These are phyloP conservation scores for Elaeis guineensis DNA, from an alignment of 176 grass and related monocot species.

Conservation along the genomic window DNA sequence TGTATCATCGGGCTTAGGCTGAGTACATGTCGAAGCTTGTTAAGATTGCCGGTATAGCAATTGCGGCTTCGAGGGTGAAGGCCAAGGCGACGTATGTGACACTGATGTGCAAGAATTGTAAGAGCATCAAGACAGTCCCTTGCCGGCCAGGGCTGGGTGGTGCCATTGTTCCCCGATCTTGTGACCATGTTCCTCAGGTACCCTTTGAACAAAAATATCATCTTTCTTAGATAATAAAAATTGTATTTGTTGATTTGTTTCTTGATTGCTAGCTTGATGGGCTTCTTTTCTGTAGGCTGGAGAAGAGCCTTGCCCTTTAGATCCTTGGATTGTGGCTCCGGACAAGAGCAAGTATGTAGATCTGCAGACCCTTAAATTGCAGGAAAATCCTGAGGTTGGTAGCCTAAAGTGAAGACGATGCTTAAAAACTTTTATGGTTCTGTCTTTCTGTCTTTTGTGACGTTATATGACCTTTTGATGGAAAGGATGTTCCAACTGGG, in stretches of 20 bases:
- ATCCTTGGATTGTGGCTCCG: constrained; percentile 92
- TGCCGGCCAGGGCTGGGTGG: constrained; percentile 88
- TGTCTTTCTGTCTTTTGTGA: background rate
- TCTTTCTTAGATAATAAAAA: background rate
- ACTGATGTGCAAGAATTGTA: constrained; percentile 90
- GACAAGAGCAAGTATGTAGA: constrained; percentile 99
- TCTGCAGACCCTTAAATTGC: constrained; percentile 87
- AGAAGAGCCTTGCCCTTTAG: constrained; percentile 85
- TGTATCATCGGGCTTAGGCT: constrained; percentile 16
- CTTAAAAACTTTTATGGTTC: background rate
- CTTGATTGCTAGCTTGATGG: background rate
- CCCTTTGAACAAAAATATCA: background rate
- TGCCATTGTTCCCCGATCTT: constrained; percentile 75
- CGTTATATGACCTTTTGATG: constrained; percentile 7
- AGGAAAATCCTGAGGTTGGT: constrained; percentile 95
- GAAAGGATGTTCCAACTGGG: constrained; percentile 92
- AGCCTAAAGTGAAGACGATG: background rate
- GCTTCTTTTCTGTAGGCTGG: constrained; percentile 42
- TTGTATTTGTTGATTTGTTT: background rate
- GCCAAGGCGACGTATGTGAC: constrained; percentile 95
- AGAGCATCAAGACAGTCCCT: constrained; percentile 55
- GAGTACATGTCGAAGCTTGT: constrained; percentile 93
- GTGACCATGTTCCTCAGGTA: constrained; percentile 80
- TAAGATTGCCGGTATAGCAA: constrained; percentile 81
- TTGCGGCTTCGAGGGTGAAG: constrained; percentile 89